Conservation (phyloP, 2,329 filamentous ascomycete genomes). For the Verticillium zaregamsianum region DNA sequence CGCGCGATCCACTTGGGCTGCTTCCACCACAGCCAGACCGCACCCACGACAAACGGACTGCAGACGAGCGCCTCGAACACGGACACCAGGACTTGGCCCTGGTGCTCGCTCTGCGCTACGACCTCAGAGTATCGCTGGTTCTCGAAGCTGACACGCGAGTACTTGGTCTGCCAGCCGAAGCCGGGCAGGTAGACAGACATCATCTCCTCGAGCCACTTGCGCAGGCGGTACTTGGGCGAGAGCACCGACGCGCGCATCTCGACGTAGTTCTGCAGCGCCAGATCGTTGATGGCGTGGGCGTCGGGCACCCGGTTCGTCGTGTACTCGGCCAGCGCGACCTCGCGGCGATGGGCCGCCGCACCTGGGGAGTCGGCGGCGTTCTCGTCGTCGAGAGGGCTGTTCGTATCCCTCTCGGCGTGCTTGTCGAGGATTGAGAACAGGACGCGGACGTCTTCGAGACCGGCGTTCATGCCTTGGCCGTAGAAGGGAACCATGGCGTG, state of each 20-base stretch:
- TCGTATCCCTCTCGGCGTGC: slow-evolving; percentile 45
- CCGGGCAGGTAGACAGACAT: slow-evolving; percentile 71
- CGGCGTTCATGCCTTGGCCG: slow-evolving; percentile 96
- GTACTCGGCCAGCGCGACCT: slow-evolving; percentile 73
- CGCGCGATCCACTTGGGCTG: slow-evolving; percentile 7
- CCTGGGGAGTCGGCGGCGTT: slow-evolving; percentile 43
- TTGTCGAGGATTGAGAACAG: slow-evolving; percentile 80
- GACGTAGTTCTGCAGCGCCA: slow-evolving; percentile 85
- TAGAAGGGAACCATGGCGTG: slow-evolving; percentile 99
- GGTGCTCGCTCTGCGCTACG: slow-evolving; percentile 61
- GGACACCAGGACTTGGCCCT: slow-evolving; percentile 56
- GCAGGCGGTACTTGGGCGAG: slow-evolving; percentile 69
- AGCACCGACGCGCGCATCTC: slow-evolving; percentile 91
- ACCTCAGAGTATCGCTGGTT: slow-evolving; percentile 90
- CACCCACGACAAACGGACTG: slow-evolving; percentile 9
- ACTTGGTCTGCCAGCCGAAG: slow-evolving; percentile 88
- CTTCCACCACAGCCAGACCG: slow-evolving; percentile 13
- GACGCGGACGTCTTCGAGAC: slow-evolving; percentile 87
- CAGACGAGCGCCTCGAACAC: slow-evolving; percentile 9
- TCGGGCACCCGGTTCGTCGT: slow-evolving; percentile 70
- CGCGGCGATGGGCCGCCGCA: slow-evolving; percentile 53
- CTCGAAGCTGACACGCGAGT: slow-evolving; percentile 86
- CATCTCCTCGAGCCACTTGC: slow-evolving; percentile 84
- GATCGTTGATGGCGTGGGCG: slow-evolving; percentile 84
- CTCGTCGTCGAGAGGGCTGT: slow-evolving; percentile 29